These are phyloP conservation scores for Boletus nobilissimus DNA, from an alignment of 1,284 basidiomycete genomes.

Conservation along the genomic window DNA sequence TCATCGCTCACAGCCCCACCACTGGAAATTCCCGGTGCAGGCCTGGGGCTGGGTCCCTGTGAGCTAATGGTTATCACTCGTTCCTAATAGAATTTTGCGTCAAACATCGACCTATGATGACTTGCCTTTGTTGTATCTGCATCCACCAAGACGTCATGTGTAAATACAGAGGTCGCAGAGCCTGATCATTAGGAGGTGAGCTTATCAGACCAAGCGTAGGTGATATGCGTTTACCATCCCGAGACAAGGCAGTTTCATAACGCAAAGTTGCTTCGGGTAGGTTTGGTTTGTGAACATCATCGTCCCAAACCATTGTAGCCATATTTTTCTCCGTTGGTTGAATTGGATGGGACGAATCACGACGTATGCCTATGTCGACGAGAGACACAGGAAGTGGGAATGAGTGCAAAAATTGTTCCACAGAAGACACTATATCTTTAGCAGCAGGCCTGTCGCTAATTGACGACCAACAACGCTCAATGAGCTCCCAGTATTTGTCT, in stretches of 20 bases:
- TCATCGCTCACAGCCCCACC: neutral
- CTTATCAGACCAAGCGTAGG: neutral
- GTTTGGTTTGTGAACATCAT: neutral
- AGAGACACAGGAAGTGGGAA: neutral
- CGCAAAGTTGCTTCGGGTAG: no score
- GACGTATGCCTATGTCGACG: neutral
- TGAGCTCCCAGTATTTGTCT: constrained; percentile 13
- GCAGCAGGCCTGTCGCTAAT: neutral
- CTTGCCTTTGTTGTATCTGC: neutral
- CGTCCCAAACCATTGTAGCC: no score
- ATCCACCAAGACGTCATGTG: neutral
- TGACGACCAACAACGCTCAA: constrained; percentile 17
- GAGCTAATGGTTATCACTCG: no score
- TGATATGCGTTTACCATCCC: neutral
- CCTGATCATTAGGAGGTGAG: neutral
- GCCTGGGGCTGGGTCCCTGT: no score
- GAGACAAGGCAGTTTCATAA: neutral
- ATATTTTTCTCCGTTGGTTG: no score
- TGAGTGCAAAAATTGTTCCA: neutral
- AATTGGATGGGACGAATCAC: no score
- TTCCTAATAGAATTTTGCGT: neutral
- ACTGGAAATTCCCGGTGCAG: neutral
- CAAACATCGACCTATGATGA: no score
- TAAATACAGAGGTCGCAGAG: neutral
- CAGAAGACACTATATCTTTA: neutral